Evolutionary conservation across 805 yeast species (phyloP).

Genomic region (Limtongia smithiae): DNA sequence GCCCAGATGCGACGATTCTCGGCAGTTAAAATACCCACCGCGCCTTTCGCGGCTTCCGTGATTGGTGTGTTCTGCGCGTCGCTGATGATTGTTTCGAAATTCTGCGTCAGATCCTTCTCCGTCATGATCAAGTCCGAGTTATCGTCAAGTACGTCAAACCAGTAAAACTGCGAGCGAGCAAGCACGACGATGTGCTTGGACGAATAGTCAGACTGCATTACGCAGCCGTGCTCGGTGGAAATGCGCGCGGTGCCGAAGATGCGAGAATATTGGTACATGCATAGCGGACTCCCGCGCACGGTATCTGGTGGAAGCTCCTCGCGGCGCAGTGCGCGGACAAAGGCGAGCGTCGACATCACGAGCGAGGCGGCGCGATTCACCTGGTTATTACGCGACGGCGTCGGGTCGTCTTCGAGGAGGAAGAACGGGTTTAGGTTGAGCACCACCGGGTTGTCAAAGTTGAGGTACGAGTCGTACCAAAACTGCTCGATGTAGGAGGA

Average conservation of each 20-base stretch:
- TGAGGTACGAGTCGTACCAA: conserved; percentile 88
- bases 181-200: conserved; percentile 79
- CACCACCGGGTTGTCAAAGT: conserved; percentile 79
- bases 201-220: conserved; percentile 72
- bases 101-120: conserved; percentile 70
- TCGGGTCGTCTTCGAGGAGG: conserved; percentile 86
- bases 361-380: conserved; percentile 77
- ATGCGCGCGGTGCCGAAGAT: conserved; percentile 84
- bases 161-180: conserved; percentile 83
- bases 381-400: conserved; percentile 57
- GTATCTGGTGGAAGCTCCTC: conserved; percentile 70
- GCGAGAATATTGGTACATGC: conserved; percentile 89
- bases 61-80: conserved; percentile 57
- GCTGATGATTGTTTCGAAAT: conserved; percentile 68
- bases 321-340: conserved; percentile 72
- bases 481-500: conserved; percentile 88
- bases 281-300: conserved; percentile 62
- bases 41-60: conserved; percentile 64
- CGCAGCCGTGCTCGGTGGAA: conserved; percentile 78
- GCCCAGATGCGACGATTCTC: conserved; percentile 91
- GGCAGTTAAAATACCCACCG: conserved; percentile 86
- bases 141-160: conserved; percentile 87
- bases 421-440: conserved; percentile 87
- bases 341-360: conserved; percentile 71
- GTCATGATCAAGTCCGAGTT: conserved; percentile 66